Base-by-base conservation (phyloP, 148 eudicot genomes). In the Camellia lanceoleosa region DNA sequence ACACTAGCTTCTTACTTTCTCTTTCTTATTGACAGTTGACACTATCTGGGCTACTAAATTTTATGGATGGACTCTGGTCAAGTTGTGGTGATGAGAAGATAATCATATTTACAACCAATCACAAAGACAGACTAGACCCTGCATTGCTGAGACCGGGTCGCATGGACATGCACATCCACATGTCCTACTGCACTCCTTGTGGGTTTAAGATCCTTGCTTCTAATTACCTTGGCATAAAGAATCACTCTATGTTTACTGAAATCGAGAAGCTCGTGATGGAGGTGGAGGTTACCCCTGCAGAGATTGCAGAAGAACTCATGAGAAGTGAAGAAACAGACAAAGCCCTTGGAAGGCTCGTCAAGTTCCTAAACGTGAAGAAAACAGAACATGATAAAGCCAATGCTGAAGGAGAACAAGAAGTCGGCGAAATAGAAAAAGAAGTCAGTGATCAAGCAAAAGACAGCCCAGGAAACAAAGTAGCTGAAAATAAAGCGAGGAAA, bases 111-210 rank as follows among this genome's bases (percentile, higher is more conserved):
- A 80, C 82, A 0, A 73, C 82, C 2, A 76, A 82, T 68, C 52
- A 77, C 62, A 82, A 70, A 58, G 76, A 82, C 30, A 82, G 47
- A 30, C 64, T 77, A 38, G 80, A 82, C 68, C 84, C 80, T 1
- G 84, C 84, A 46, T 71, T 82, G 56, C 30, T 82, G 30, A 58
- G 84, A 2, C 84, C 80, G 0, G 84, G 80, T 7, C 77, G 84
- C 14, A 82, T 77, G 84, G 84, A 82, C 43, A 23, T 82, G 80
- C 84, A 82, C 56, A 77, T 82, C 44, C 80, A 77, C 74, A 75
- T 80, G 82, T 71, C 84, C 0, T 77, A 77, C 20, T 76, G 75
- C 30, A 81, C 70, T 20, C 70, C 70, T 10, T 11, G 4, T 47
- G 83, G 75, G 73, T 81, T 81, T 13, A 81, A 69, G 68, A 44